These are phyloP conservation scores for Penicillium sclerotigenum DNA, from an alignment of 2,329 filamentous ascomycete species.

Conservation along the genomic window DNA sequence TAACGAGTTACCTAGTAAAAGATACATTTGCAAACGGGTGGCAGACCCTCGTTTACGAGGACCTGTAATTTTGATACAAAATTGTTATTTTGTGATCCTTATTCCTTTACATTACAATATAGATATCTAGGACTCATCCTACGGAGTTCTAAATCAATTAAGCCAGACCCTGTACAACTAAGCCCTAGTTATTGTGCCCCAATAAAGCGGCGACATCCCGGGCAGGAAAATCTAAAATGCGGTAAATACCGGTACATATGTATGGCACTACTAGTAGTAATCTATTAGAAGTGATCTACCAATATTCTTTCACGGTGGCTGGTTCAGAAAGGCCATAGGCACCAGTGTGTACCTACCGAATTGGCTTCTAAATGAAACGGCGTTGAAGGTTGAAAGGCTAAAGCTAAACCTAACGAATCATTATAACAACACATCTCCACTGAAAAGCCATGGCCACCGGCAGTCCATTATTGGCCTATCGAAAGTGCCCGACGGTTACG, in stretches of 20 bases:
- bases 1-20: too few species aligned
- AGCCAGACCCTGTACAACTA: neutral
- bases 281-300: neutral
- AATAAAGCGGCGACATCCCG: neutral
- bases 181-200: neutral
- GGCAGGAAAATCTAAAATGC: neutral
- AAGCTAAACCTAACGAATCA: conserved; percentile 6
- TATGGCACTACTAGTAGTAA: neutral
- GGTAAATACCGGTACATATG: neutral
- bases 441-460: neutral
- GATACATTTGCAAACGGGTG: too few species aligned
- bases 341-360: neutral
- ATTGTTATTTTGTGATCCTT: neutral
- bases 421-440: neutral
- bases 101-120: neutral
- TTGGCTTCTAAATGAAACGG: neutral
- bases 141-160: neutral
- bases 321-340: conserved; percentile 20
- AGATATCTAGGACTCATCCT: neutral
- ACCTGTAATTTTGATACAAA: too few species aligned
- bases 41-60: too few species aligned
- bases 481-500: conserved; percentile 7
- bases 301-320: conserved; percentile 11
- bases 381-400: neutral
- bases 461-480: neutral